Percentiles rank a stretch among this genome's conserved stretches.
phyloP scores from a whole-genome alignment of 768 basidiomycete genomes.

The Russula brevipes region DNA sequence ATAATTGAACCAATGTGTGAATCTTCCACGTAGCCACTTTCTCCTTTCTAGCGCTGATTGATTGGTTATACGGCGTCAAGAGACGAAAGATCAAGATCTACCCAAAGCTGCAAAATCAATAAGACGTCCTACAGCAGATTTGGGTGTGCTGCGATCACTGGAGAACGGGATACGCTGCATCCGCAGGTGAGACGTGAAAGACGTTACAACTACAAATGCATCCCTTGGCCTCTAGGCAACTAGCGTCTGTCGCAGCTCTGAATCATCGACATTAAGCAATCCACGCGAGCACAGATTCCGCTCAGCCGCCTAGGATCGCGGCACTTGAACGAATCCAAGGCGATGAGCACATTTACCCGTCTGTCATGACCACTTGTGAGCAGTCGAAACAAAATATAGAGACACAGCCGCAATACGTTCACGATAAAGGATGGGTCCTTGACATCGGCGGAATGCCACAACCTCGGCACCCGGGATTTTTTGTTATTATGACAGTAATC shows the following conservation, averaged over 20 bases:
- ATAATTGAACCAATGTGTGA: neutral
- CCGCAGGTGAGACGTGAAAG: neutral
- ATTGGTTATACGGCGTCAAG: too few relatives aligned
- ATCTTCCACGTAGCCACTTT: conserved; percentile 19
- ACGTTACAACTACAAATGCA: conserved; percentile 2
- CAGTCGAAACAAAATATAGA: too few relatives aligned
- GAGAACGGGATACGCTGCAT: neutral
- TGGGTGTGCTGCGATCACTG: conserved; percentile 2
- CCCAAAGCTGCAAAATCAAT: conserved; percentile 11
- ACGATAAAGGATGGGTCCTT: conserved; percentile 17
- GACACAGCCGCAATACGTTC: neutral
- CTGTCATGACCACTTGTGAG: too few relatives aligned
- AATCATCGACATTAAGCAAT: neutral
- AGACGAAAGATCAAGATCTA: neutral
- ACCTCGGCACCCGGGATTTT: conserved; percentile 19
- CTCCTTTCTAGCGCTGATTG: conserved; percentile 12
- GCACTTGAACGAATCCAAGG: too few relatives aligned
- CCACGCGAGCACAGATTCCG: neutral
- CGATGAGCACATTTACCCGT: too few relatives aligned
- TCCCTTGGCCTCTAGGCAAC: conserved; percentile 1
- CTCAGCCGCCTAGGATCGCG: too few relatives aligned
- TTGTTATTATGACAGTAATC: conserved; percentile 17
- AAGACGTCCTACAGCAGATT: conserved; percentile 9
- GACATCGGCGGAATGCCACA: conserved; percentile 29
- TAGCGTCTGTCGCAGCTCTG: neutral